Conservation (phyloP, 495 filamentous ascomycete species). For the Aspergillus nanangensis region DNA sequence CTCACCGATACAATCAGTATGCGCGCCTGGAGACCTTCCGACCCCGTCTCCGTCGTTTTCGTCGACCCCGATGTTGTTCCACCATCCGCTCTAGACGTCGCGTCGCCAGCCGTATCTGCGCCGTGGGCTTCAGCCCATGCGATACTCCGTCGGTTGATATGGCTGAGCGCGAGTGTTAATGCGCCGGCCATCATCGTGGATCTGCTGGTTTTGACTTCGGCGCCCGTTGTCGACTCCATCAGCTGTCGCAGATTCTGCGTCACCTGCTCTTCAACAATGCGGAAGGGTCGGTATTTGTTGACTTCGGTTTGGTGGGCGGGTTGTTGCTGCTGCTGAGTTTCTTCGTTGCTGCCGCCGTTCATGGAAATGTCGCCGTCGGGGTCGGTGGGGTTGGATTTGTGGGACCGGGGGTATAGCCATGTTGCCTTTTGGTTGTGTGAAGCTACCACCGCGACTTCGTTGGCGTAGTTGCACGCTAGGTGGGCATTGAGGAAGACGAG, state of each 20-base stretch:
- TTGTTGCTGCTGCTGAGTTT: conserved; percentile 8
- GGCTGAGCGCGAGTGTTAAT: conserved; percentile 79
- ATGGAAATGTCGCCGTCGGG: conserved; percentile 36
- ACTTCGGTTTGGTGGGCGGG: conserved; percentile 41
- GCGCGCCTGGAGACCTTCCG: conserved; percentile 63
- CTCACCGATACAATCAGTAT: conserved; percentile 84
- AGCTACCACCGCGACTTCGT: conserved; percentile 88
- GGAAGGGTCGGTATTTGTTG: conserved; percentile 94
- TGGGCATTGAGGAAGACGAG: conserved; percentile 97
- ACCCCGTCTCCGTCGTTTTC: conserved; percentile 35
- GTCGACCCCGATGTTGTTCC: conserved; percentile 23
- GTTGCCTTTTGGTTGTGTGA: conserved; percentile 77
- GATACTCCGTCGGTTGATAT: conserved; percentile 67
- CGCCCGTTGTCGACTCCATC: conserved; percentile 56
- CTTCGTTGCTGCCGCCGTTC: conserved; percentile 18
- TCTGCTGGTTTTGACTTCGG: conserved; percentile 55
- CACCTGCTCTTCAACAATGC: conserved; percentile 74
- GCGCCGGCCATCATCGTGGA: conserved; percentile 88
- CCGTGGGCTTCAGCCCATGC: conserved; percentile 44
- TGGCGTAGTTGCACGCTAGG: conserved; percentile 85
- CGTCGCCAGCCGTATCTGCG: conserved; percentile 22
- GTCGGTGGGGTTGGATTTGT: conserved; percentile 15
- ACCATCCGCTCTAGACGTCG: conserved; percentile 20
- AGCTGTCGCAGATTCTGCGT: conserved; percentile 64
- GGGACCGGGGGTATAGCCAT: conserved; percentile 74